phyloP scores from a whole-genome alignment of 164 flowering plant genomes.

The Piper longum region DNA sequence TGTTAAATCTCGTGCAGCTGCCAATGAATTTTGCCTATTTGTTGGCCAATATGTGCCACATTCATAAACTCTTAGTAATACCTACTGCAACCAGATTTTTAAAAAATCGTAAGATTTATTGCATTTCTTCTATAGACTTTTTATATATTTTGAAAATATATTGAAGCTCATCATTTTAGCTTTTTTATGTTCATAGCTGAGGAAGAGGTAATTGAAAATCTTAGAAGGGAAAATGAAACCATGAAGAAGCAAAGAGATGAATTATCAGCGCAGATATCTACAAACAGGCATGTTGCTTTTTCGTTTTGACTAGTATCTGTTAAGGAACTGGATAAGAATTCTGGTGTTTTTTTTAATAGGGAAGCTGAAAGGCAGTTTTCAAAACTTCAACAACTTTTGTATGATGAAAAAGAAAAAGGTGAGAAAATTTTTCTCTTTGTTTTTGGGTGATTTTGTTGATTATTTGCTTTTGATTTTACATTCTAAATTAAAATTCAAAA shows the following conservation, averaged over 20 bases:
- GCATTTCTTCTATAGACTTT: no score
- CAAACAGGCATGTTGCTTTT: constrained; percentile 28
- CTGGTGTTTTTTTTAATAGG: constrained; percentile 19
- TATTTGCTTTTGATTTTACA: not conserved
- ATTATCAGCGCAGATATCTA: constrained; percentile 29
- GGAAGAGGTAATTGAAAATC: constrained; percentile 44
- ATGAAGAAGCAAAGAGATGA: constrained; percentile 26
- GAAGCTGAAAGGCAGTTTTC: constrained; percentile 20
- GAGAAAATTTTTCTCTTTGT: constrained; percentile 7
- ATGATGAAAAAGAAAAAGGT: constrained; percentile 53
- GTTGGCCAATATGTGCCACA: not conserved
- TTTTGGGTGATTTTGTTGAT: not conserved
- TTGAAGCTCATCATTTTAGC: not conserved
- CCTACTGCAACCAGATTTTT: no score
- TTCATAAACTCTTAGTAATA: not conserved
- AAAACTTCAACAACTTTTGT: constrained; percentile 30
- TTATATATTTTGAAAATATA: no score
- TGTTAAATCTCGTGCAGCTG: no score
- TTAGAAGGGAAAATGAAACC: constrained; percentile 42
- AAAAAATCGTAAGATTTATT: no score
- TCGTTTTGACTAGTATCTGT: not conserved
- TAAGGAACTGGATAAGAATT: not conserved
- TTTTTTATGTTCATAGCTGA: constrained; percentile 33
- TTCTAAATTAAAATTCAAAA: not conserved
- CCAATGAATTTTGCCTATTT: no score